Conservation (phyloP, 140 eudicot genomes). For the Senecio squalidus region DNA sequence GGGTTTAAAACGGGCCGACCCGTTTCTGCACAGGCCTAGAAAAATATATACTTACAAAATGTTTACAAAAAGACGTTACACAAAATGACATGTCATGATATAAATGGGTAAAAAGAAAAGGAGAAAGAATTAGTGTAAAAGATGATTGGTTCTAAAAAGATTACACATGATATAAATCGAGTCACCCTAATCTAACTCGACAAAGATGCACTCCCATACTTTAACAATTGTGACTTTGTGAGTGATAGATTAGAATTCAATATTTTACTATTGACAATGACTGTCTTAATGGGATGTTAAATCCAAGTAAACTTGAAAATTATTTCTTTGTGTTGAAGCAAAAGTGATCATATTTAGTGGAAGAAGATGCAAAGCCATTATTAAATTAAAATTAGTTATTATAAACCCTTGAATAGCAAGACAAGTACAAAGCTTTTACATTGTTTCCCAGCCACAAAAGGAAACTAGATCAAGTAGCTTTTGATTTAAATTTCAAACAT, state of each 20-base stretch:
- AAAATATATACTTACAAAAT: too few relatives aligned
- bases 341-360: not conserved
- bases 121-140: too few relatives aligned
- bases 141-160: too few relatives aligned
- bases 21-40: too few relatives aligned
- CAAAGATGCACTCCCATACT: too few relatives aligned
- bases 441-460: not conserved
- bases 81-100: too few relatives aligned
- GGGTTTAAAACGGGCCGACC: too few relatives aligned
- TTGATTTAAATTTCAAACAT: not conserved
- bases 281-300: not conserved
- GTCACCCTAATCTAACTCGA: not conserved
- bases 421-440: constrained; percentile 2
- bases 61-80: too few relatives aligned
- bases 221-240: not conserved
- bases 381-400: not conserved
- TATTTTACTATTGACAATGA: not conserved
- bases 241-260: not conserved
- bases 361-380: not conserved
- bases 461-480: not conserved
- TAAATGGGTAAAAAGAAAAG: too few relatives aligned
- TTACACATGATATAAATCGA: too few relatives aligned
- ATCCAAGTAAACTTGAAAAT: not conserved
- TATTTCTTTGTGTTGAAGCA: not conserved
- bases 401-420: not conserved